phyloP scores from a whole-genome alignment of 352 stramenopile genomes.

The Globisporangium lucens region DNA sequence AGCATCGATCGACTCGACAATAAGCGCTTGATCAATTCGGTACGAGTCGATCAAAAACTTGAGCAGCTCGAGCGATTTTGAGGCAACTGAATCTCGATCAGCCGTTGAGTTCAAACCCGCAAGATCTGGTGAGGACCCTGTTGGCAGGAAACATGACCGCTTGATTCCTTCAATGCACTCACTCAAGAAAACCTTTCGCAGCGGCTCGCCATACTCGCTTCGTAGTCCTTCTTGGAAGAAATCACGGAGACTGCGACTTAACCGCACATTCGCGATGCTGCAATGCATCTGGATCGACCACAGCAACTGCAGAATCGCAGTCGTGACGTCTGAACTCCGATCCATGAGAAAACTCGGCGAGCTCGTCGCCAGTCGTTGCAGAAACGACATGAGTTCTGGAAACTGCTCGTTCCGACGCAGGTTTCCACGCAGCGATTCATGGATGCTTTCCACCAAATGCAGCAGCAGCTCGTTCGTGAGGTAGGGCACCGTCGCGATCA shows the following conservation, averaged over 20 bases:
- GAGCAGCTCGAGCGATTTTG: slow-evolving; percentile 76
- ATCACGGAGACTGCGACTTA: slow-evolving; percentile 65
- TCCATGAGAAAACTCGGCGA: slow-evolving; percentile 75
- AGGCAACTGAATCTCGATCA: slow-evolving; percentile 44
- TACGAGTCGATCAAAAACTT: slow-evolving; percentile 89
- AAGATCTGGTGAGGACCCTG: slow-evolving; percentile 9
- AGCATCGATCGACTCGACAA: slow-evolving; percentile 72
- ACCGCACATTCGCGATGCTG: slow-evolving; percentile 47
- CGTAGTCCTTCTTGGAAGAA: slow-evolving; percentile 82
- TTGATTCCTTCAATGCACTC: slow-evolving; percentile 82
- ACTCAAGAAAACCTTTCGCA: slow-evolving; percentile 66
- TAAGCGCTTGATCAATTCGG: slow-evolving; percentile 52
- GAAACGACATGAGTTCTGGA: slow-evolving; percentile 68
- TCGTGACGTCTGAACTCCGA: slow-evolving; percentile 54
- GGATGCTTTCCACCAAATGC: slow-evolving; percentile 70
- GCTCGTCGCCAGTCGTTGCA: slow-evolving; percentile 71
- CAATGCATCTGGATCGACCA: slow-evolving; percentile 85
- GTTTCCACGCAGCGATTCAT: slow-evolving; percentile 47
- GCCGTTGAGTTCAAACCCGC: slow-evolving; percentile 18
- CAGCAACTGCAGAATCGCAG: slow-evolving; percentile 63
- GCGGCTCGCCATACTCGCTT: slow-evolving; percentile 61
- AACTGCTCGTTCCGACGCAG: slow-evolving; percentile 55
- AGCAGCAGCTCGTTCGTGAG: slow-evolving; percentile 68
- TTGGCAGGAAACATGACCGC: slow-evolving; percentile 49
- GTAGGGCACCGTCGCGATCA: slow-evolving; percentile 76